Percentiles rank a stretch among this genome's conserved stretches.
phyloP scores from a whole-genome alignment of 257 asterid species.

The Datura wrightii region DNA sequence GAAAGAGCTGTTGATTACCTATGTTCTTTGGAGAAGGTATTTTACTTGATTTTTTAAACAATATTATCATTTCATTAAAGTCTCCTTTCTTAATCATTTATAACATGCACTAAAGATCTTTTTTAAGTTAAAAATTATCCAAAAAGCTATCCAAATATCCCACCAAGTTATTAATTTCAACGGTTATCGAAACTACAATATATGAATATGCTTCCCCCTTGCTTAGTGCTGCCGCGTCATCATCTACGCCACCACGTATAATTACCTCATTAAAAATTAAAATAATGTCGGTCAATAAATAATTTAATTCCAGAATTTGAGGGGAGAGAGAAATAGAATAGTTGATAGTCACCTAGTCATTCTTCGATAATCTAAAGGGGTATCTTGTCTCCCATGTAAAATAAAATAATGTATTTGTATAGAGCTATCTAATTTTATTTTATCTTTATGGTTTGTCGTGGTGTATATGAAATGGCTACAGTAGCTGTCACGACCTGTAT shows the following conservation, averaged over 20 bases:
- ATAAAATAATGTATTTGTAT: neutral
- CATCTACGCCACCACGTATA: neutral
- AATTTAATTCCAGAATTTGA: neutral
- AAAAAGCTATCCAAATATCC: neutral
- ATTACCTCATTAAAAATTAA: neutral
- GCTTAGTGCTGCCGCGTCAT: conserved; percentile 8
- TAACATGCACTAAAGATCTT: neutral
- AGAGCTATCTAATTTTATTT: neutral
- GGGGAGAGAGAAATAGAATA: neutral
- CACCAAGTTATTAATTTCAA: neutral
- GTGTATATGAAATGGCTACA: conserved; percentile 15
- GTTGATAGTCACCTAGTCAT: neutral
- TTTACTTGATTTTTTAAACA: neutral
- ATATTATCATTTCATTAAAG: neutral
- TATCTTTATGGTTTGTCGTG: neutral
- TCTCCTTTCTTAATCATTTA: neutral
- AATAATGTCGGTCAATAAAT: neutral
- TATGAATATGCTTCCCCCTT: neutral
- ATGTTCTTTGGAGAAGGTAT: conserved; percentile 90
- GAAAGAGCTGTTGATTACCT: conserved; percentile 96
- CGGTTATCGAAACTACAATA: neutral
- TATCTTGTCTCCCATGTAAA: neutral
- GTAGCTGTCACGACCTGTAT: neutral
- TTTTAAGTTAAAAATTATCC: neutral
- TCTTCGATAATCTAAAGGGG: neutral